Percentiles rank a stretch among this genome's conserved stretches.
phyloP scores from a whole-genome alignment of 2,329 filamentous ascomycete genomes.

The Sporothrix euskadiensis region DNA sequence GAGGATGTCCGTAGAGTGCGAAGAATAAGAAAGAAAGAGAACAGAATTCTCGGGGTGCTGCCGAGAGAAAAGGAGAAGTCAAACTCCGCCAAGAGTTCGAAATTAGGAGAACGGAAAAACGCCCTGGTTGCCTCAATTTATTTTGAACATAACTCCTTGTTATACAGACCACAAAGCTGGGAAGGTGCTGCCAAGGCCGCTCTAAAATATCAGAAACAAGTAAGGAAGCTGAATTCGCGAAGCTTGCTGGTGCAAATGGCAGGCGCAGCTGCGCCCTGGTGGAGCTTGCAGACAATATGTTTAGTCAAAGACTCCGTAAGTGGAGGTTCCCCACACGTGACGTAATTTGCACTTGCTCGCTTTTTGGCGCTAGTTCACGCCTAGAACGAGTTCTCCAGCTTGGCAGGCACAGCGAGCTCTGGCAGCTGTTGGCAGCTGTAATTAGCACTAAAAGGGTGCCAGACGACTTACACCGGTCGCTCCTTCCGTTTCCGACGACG shows the following conservation, averaged over 20 bases:
- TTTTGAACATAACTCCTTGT: neutral
- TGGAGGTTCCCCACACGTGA: slow-evolving; percentile 1
- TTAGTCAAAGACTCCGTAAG: too few relatives aligned
- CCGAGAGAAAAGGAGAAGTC: neutral
- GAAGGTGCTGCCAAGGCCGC: neutral
- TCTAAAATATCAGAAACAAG: neutral
- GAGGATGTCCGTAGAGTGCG: neutral
- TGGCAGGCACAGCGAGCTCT: neutral
- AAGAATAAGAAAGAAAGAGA: neutral
- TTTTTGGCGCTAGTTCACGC: neutral
- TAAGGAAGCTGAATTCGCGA: slow-evolving; percentile 12
- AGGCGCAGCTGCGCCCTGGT: slow-evolving; percentile 11
- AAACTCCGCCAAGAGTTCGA: slow-evolving; percentile 7
- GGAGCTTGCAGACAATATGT: neutral
- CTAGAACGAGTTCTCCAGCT: neutral
- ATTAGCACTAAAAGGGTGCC: neutral
- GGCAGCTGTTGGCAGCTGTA: slow-evolving; percentile 10
- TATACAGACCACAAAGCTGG: neutral
- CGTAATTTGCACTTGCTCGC: neutral
- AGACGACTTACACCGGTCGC: slow-evolving; percentile 12
- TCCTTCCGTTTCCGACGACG: slow-evolving; percentile 12
- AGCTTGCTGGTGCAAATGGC: slow-evolving; percentile 1
- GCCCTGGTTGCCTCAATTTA: slow-evolving; percentile 12
- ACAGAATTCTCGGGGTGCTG: neutral
- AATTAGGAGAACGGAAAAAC: neutral